phyloP scores from a whole-genome alignment of 768 basidiomycete species.

The Calocera viscosa region DNA sequence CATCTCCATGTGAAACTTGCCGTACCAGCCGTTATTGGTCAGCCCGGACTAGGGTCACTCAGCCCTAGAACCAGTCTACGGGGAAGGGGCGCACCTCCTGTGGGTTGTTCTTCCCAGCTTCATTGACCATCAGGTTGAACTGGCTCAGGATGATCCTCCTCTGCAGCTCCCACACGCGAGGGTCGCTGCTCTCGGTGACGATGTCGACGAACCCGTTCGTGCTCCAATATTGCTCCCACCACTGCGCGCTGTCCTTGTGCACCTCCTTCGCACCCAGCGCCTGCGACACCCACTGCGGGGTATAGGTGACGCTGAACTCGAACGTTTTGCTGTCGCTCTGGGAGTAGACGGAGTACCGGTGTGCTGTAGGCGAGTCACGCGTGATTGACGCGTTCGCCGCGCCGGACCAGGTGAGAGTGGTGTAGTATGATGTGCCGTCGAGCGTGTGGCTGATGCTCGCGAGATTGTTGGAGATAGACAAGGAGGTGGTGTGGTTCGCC shows the following conservation, averaged over 20 bases:
- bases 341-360: slow-evolving; percentile 40
- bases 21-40: slow-evolving; percentile 42
- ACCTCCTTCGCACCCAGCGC: not conserved
- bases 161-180: slow-evolving; percentile 43
- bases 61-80: not conserved
- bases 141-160: slow-evolving; percentile 44
- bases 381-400: slow-evolving; percentile 26
- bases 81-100: slow-evolving; percentile 37
- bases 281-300: not conserved
- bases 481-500: slow-evolving; percentile 37
- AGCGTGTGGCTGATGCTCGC: slow-evolving; percentile 37
- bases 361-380: slow-evolving; percentile 33
- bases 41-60: slow-evolving; percentile 36
- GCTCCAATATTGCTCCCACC: slow-evolving; percentile 41
- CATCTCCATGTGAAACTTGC: slow-evolving; percentile 53
- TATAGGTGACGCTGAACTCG: slow-evolving; percentile 10
- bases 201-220: slow-evolving; percentile 43
- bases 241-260: not conserved
- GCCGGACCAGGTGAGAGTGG: slow-evolving; percentile 32
- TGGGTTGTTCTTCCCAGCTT: slow-evolving; percentile 43
- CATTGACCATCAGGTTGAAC: slow-evolving; percentile 47
- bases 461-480: slow-evolving; percentile 20
- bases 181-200: slow-evolving; percentile 36
- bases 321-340: slow-evolving; percentile 22
- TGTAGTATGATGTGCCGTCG: slow-evolving; percentile 33